These are phyloP conservation scores for Plasmopara halstedii DNA, from an alignment of 352 stramenopile genomes.

Conservation along the genomic window DNA sequence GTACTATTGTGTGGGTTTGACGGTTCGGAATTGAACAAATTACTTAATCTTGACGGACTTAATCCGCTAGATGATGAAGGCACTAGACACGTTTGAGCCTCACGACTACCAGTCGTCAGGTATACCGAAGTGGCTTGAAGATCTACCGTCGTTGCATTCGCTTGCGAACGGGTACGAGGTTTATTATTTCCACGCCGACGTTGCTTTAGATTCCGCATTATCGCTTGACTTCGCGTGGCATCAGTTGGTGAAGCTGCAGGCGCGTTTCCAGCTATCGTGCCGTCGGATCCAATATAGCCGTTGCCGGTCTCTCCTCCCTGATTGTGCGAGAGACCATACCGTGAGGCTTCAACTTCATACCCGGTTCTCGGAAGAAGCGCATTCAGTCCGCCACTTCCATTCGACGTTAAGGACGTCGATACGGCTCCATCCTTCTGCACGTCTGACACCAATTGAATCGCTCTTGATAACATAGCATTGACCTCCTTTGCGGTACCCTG, in stretches of 20 bases:
- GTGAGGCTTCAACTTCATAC: constrained; percentile 21
- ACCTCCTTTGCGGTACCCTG: constrained; percentile 24
- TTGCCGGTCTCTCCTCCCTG: constrained; percentile 10
- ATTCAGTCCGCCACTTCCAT: constrained; percentile 7
- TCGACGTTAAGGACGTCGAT: constrained; percentile 6
- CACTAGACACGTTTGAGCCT: constrained; percentile 14
- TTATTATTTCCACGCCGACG: constrained; percentile 26
- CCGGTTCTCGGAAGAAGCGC: constrained; percentile 7
- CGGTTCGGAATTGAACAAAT: constrained; percentile 38
- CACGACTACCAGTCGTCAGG: constrained; percentile 12
- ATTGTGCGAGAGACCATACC: constrained; percentile 18
- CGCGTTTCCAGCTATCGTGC: background rate
- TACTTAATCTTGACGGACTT: constrained; percentile 22
- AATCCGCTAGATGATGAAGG: constrained; percentile 11
- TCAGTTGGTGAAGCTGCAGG: constrained; percentile 15
- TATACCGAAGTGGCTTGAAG: constrained; percentile 14
- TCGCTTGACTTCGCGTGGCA: constrained; percentile 28
- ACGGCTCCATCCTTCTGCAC: constrained; percentile 14
- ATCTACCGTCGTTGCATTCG: constrained; percentile 10
- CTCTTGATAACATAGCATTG: constrained; percentile 27
- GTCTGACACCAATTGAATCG: constrained; percentile 28
- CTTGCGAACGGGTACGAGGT: constrained; percentile 22
- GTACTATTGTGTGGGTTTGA: constrained; percentile 9
- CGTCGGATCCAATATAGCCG: background rate
- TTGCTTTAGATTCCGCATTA: constrained; percentile 37